Base-by-base conservation (phyloP, 202 grass and related monocot genomes). In the Carex arenaria region DNA sequence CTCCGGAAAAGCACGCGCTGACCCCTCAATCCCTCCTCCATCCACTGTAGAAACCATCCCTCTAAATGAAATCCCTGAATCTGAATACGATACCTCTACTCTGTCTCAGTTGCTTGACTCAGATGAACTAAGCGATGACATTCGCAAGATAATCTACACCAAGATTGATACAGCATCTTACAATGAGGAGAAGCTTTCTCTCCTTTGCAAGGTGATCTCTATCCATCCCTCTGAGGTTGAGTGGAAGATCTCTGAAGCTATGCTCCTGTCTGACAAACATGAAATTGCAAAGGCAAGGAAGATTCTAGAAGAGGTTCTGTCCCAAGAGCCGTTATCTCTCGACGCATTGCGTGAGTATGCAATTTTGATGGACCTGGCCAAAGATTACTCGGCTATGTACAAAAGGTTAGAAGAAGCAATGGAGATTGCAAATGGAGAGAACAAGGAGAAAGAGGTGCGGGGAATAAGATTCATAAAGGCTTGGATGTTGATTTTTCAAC, bases 231-330 rank as follows among this genome's bases (percentile, higher is more conserved):
- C 64, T 7, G 82, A 80, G 45, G 7, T 62, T 14, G 82, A 88
- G 51, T 88, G 86, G 86, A 88, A 88, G 67, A 57, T 88, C 51
- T 72, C 84, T 11, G 86, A 74, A 19, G 86, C 82, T 42, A 79
- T 68, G 63, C 83, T 88, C 47, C 83, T 82, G 14, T 67, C 61
- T 20, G 83, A 85, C 52, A 68, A 81, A 47, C 72, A 83, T 13
- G 82, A 85, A 60, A 17, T 55, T 17, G 12, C 57, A 34, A 83
- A 85, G 10, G 59, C 87, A 52, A 69, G 61, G 56, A 69, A 79
- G 18, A 62, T 85, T 64, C 73, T 85, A 43, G 87, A 88, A 79
- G 87, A 88, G 42, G 68, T 85, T 79, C 87, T 88, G 12, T 73
- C 43, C 12, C n/a, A 31, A 15, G 87, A 88, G 10, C 83, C 82